Conservation (phyloP, 2,329 filamentous ascomycete genomes). For the Colletotrichum paranaense region DNA sequence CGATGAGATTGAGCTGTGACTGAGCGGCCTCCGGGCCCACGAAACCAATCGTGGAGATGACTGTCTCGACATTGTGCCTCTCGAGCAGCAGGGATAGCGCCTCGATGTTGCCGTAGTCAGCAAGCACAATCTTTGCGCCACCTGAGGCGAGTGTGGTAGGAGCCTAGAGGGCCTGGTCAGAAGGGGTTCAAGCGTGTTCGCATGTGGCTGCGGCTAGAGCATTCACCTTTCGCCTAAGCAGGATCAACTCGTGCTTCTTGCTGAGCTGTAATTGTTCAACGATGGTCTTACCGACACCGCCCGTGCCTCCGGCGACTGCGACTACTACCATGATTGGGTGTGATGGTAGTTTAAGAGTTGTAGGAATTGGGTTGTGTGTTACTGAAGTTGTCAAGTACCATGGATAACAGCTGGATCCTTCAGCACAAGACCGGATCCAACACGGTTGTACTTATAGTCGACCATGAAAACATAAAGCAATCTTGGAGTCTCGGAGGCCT, state of each 20-base stretch:
- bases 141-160: neutral
- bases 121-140: slow-evolving; percentile 37
- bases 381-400: too few species aligned
- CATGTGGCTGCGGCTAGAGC: fast-evolving
- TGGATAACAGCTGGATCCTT: too few species aligned
- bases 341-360: neutral
- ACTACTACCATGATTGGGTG: slow-evolving; percentile 36
- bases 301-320: slow-evolving; percentile 58
- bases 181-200: too few species aligned
- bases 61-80: slow-evolving; percentile 52
- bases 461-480: too few species aligned
- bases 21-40: slow-evolving; percentile 37
- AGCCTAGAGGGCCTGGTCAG: neutral
- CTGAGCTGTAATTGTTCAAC: slow-evolving; percentile 52
- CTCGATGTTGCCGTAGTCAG: slow-evolving; percentile 42
- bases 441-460: too few species aligned
- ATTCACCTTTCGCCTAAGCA: slow-evolving; percentile 41
- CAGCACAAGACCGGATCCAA: too few species aligned
- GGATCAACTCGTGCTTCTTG: slow-evolving; percentile 49
- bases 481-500: too few species aligned
- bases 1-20: slow-evolving; percentile 51
- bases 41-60: slow-evolving; percentile 53
- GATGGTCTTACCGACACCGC: slow-evolving; percentile 54
- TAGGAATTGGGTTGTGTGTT: too few species aligned
- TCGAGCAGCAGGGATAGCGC: slow-evolving; percentile 35